Evolutionary conservation across 1,284 basidiomycete species (phyloP).

Genomic region (Sporisorium iseilematis-ciliati): DNA sequence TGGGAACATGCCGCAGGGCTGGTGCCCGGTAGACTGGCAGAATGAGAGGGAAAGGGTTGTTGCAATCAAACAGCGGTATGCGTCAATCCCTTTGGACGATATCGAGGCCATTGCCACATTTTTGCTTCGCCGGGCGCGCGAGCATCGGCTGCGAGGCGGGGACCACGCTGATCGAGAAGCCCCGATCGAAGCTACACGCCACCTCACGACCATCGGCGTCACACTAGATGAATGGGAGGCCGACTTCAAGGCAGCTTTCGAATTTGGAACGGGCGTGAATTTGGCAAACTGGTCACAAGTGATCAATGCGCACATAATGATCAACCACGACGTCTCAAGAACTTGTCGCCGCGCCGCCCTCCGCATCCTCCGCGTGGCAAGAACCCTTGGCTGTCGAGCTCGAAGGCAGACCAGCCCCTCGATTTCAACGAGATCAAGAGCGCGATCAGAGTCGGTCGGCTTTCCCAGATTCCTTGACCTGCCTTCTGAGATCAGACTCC

Average conservation of each 20-base stretch:
- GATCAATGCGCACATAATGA: not conserved
- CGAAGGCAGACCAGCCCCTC: not conserved
- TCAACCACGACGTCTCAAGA: not conserved
- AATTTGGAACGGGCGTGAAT: slow-evolving; percentile 13
- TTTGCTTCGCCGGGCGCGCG: slow-evolving; percentile 8
- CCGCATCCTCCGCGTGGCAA: slow-evolving; percentile 13
- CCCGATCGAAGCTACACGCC: slow-evolving; percentile 21
- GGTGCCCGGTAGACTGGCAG: slow-evolving; percentile 5
- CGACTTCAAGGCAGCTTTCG: slow-evolving; percentile 35
- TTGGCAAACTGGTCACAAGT: not conserved
- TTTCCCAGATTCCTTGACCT: slow-evolving; percentile 32
- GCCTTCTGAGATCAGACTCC: slow-evolving; percentile 37
- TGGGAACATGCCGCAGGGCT: slow-evolving; percentile 17
- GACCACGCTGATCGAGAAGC: not conserved
- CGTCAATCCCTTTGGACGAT: slow-evolving; percentile 10
- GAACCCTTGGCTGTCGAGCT: slow-evolving; percentile 23
- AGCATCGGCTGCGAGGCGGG: not conserved
- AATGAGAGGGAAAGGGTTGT: slow-evolving; percentile 9
- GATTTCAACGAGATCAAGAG: not conserved
- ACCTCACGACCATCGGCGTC: slow-evolving; percentile 10
- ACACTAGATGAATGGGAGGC: slow-evolving; percentile 23
- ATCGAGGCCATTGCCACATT: slow-evolving; percentile 20
- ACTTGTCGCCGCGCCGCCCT: slow-evolving; percentile 15
- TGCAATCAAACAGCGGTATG: slow-evolving; percentile 17
- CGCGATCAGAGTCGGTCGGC: not conserved